These are phyloP conservation scores for Rhizomucor pusillus DNA, from an alignment of 371 early-diverging fungal species.

Conservation along the genomic window DNA sequence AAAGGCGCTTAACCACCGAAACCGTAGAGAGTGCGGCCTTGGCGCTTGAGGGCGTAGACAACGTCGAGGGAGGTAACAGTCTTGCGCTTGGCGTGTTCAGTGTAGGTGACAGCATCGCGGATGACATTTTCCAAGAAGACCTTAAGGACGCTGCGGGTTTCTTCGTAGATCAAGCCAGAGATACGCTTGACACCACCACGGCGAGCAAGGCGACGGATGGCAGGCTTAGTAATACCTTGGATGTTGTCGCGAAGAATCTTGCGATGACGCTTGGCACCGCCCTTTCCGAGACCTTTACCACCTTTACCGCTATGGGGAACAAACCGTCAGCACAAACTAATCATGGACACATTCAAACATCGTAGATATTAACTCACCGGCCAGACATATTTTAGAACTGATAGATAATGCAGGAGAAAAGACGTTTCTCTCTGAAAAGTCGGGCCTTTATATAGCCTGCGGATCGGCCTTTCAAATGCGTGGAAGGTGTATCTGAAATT, in stretches of 20 bases:
- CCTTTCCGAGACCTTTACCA: constrained; percentile 97
- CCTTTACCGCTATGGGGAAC: constrained; percentile 96
- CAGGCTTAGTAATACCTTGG: constrained; percentile 99
- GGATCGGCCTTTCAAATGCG: too few relatives aligned
- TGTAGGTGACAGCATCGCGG: constrained; percentile 98
- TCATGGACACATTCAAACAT: too few relatives aligned
- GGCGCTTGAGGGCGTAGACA: constrained; percentile 97
- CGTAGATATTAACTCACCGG: too few relatives aligned
- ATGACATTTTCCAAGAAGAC: constrained; percentile 98
- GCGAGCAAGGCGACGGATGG: constrained; percentile 99
- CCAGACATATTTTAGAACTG: too few relatives aligned
- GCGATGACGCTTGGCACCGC: constrained; percentile 71
- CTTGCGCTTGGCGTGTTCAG: constrained; percentile 99
- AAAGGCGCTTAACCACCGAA: constrained; percentile 43
- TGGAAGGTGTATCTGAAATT: too few relatives aligned
- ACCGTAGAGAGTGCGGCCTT: constrained; percentile 92
- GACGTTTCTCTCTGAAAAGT: too few relatives aligned
- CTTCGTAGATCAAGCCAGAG: constrained; percentile 96
- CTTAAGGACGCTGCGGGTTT: constrained; percentile 96
- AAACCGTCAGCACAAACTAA: too few relatives aligned
- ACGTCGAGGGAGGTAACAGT: constrained; percentile 95
- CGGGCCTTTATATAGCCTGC: too few relatives aligned
- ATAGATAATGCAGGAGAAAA: too few relatives aligned
- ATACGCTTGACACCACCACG: constrained; percentile 99
- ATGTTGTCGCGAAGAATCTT: constrained; percentile 85